Conservation (phyloP, 495 filamentous ascomycete species). For the Penicillium ochrochloron region DNA sequence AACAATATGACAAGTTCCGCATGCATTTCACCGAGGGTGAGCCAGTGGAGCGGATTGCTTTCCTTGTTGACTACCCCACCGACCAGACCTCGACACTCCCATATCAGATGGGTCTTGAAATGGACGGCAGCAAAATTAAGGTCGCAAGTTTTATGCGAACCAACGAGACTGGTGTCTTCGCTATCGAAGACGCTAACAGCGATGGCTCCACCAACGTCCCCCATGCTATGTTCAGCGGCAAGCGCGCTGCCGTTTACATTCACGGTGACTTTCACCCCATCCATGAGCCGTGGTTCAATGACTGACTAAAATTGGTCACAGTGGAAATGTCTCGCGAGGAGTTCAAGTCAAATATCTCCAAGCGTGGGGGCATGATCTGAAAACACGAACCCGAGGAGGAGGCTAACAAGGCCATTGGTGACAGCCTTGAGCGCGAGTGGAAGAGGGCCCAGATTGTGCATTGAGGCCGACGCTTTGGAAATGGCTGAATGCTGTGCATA, state of each 20-base stretch:
- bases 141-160: slow-evolving; percentile 49
- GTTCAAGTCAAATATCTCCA: slow-evolving; percentile 37
- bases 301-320: slow-evolving; percentile 10
- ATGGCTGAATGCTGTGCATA: background rate
- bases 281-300: background rate
- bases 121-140: slow-evolving; percentile 50
- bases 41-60: slow-evolving; percentile 50
- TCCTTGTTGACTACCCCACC: slow-evolving; percentile 54
- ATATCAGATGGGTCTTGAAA: slow-evolving; percentile 42
- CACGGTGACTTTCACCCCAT: slow-evolving; percentile 48
- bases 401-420: slow-evolving; percentile 36
- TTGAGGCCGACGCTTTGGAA: background rate
- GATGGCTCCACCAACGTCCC: slow-evolving; percentile 63
- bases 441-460: background rate
- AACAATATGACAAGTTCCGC: slow-evolving; percentile 54
- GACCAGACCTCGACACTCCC: slow-evolving; percentile 46
- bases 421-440: slow-evolving; percentile 32
- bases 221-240: slow-evolving; percentile 62
- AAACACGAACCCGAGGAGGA: slow-evolving; percentile 34
- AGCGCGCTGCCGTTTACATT: slow-evolving; percentile 59
- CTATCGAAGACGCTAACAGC: slow-evolving; percentile 59
- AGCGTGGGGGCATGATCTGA: slow-evolving; percentile 28
- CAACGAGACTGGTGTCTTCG: slow-evolving; percentile 55
- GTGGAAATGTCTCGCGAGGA: slow-evolving; percentile 46
- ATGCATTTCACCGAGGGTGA: slow-evolving; percentile 54